Conservation (phyloP, 345 rosid species). For the Populus simonii region DNA sequence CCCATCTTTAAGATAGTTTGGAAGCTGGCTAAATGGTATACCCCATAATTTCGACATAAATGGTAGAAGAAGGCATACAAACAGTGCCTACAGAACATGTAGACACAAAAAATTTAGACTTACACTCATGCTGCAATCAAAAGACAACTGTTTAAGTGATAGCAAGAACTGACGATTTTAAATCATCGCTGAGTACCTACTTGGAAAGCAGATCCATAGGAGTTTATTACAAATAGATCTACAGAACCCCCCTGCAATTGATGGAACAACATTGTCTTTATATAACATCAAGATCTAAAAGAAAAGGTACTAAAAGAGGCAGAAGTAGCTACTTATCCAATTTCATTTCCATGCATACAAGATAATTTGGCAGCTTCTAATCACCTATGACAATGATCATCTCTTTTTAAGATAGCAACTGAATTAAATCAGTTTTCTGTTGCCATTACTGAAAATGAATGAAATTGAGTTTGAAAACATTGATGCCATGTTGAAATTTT, state of each 20-base stretch:
- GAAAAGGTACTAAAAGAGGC: too few species aligned
- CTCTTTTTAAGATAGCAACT: not conserved
- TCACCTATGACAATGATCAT: too few species aligned
- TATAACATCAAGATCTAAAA: not conserved
- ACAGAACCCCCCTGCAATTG: conserved; percentile 72
- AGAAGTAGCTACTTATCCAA: not conserved
- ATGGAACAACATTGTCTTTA: conserved; percentile 19
- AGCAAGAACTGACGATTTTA: not conserved
- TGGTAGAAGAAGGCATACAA: conserved; percentile 77
- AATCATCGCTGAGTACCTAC: conserved; percentile 38
- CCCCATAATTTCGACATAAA: conserved; percentile 96
- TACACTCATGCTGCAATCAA: conserved; percentile 6
- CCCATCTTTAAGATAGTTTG: conserved; percentile 79
- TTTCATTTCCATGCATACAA: not conserved
- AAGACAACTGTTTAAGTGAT: not conserved
- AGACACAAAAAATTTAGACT: conserved; percentile 15
- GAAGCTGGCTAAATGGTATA: conserved; percentile 79
- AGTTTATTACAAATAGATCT: conserved; percentile 86
- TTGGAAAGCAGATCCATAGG: conserved; percentile 87
- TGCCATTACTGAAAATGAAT: not conserved
- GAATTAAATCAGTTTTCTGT: not conserved
- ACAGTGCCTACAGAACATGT: conserved; percentile 56
- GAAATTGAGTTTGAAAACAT: not conserved
- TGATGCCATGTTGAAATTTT: not conserved
- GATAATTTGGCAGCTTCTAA: conserved; percentile 1